Evolutionary conservation across 345 rosid species (phyloP).

Genomic region (Lagerstroemia speciosa): DNA sequence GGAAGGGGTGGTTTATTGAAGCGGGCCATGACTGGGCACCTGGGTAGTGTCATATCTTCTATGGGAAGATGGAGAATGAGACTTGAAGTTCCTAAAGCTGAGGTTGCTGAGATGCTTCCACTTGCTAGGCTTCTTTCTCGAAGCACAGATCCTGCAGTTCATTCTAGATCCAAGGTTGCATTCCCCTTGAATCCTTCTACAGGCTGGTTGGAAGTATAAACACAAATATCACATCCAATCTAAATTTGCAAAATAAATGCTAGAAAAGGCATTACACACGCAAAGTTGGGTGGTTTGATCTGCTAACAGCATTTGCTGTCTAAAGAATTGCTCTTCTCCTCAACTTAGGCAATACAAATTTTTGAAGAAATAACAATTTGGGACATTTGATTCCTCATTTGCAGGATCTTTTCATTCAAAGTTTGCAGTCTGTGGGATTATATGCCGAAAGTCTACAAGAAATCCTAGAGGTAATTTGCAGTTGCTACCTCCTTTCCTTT

Average conservation of each 20-base stretch:
- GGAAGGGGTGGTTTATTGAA: constrained; percentile 66
- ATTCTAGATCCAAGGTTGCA: constrained; percentile 80
- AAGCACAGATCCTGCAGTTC: constrained; percentile 97
- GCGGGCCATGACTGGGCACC: constrained; percentile 91
- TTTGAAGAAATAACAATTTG: background rate
- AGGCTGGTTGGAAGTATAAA: background rate
- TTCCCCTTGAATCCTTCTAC: constrained; percentile 8
- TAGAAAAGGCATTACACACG: background rate
- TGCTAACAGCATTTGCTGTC: background rate
- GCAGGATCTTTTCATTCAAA: constrained; percentile 92
- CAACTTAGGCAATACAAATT: background rate
- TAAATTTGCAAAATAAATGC: background rate
- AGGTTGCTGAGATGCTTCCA: constrained; percentile 99
- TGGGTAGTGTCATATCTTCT: constrained; percentile 91
- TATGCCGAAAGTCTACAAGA: constrained; percentile 69
- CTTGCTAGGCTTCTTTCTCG: constrained; percentile 96
- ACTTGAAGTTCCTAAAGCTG: constrained; percentile 97
- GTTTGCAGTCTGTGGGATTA: constrained; percentile 73
- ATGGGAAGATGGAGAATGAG: constrained; percentile 99
- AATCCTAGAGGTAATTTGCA: constrained; percentile 59
- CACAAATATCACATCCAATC: background rate
- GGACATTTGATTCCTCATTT: constrained; percentile 4
- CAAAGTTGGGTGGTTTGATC: background rate
- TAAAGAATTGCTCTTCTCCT: background rate
- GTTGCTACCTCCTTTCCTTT: background rate